Base-by-base conservation (phyloP, 2,329 filamentous ascomycete genomes). In the Curvularia sp. region DNA sequence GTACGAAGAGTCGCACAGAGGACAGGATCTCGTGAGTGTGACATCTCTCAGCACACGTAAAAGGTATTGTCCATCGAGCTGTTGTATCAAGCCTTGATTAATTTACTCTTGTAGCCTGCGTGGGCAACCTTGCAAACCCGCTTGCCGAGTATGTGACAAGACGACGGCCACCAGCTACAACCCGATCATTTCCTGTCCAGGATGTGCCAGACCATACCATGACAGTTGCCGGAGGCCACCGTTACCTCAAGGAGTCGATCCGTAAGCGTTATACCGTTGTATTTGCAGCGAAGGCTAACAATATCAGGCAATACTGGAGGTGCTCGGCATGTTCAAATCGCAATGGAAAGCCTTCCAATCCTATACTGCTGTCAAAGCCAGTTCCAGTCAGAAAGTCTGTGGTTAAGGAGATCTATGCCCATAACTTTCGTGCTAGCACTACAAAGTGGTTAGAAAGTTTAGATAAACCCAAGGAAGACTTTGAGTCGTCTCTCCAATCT, bases 191-290 rank as follows among this genome's bases (percentile, higher is more conserved):
- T 44, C 50, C 2, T 79, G 78, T 57, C 58, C 66, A n/a, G 62
- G 62, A 4, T 80, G 78, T 60, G 54, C 55, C 4, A 68, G 70
- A 24, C 60, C 60, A 5, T 80, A 76, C 52, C 78, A 80, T 58
- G 66, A 71, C 38, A 67, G 69, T 18, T 79, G 77, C 53, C 71
- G 74, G 50, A 70, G 61, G 33, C 73, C 73, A 39, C 20, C 57
- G 9, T 59, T 64, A 6, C 24, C 30, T 15, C 49, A 52, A 35
- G 63, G 60, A 3, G 28, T 43, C 18, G 48, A 65, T 33, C 28
- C 49, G 65, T 69, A 60, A 55, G 63, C 44, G 6, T 20, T 22
- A 5, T 6, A 24, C 18, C 28, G 22, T 1, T 18, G n/a, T 10
- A 15, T n/a, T 4, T 28, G 48, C 7, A 38, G 28, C n/a, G 26